Conservation (phyloP, 495 filamentous ascomycete species). For the Penicillium lividum region DNA sequence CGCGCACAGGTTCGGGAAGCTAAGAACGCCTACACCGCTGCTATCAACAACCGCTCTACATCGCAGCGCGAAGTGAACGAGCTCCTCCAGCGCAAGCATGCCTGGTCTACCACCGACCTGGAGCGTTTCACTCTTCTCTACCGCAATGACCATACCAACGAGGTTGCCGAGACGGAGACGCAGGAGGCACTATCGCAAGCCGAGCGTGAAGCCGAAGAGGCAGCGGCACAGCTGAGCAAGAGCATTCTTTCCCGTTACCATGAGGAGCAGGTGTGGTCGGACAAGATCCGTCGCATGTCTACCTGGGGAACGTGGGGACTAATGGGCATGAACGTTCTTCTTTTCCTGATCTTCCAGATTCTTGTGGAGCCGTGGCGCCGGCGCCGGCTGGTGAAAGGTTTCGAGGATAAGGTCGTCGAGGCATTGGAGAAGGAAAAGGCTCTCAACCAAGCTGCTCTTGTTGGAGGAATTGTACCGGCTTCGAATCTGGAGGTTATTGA, state of each 20-base stretch:
- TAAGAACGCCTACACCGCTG: slow-evolving; percentile 72
- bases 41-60: slow-evolving; percentile 74
- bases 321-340: slow-evolving; percentile 92
- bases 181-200: slow-evolving; percentile 68
- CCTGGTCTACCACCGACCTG: slow-evolving; percentile 82
- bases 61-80: slow-evolving; percentile 96
- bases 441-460: slow-evolving; percentile 25
- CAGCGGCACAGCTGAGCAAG: slow-evolving; percentile 68
- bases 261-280: slow-evolving; percentile 99
- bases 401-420: slow-evolving; percentile 75
- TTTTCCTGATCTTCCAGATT: slow-evolving; percentile 87
- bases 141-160: slow-evolving; percentile 88
- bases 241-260: slow-evolving; percentile 89
- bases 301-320: slow-evolving; percentile 98
- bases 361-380: slow-evolving; percentile 94
- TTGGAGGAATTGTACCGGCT: slow-evolving; percentile 24
- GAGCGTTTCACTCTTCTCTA: slow-evolving; percentile 95
- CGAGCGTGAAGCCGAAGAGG: slow-evolving; percentile 76
- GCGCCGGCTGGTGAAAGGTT: slow-evolving; percentile 72
- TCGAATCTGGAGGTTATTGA: slow-evolving; percentile 13
- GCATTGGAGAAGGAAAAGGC: slow-evolving; percentile 75
- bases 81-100: slow-evolving; percentile 89
- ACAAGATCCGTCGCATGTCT: slow-evolving; percentile 92
- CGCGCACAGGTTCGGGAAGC: slow-evolving; percentile 66
- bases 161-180: slow-evolving; percentile 78